A percentile compares a stretch with the other conserved stretches of the same genome.
These are phyloP conservation scores for Cadophora sp. DNA, from an alignment of 2,329 filamentous ascomycete species.

Conservation along the genomic window DNA sequence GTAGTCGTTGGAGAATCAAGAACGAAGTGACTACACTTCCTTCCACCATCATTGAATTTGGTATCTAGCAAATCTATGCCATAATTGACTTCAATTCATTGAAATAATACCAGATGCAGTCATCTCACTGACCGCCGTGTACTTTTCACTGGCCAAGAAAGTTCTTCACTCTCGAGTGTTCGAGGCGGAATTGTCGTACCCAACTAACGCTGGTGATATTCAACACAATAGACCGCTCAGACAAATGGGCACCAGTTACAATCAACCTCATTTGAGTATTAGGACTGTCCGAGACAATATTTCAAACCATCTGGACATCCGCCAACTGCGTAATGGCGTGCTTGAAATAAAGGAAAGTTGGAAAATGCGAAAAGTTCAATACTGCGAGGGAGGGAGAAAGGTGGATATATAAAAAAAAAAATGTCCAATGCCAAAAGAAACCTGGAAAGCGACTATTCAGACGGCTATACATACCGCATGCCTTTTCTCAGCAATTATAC, in stretches of 20 bases:
- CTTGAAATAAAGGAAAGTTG: not conserved
- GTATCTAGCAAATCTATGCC: too few relatives aligned
- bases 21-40: too few relatives aligned
- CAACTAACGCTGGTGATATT: too few relatives aligned
- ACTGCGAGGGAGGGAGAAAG: not conserved
- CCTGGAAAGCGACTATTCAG: not conserved
- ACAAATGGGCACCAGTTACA: not conserved
- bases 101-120: too few relatives aligned
- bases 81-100: too few relatives aligned
- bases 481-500: constrained; percentile 73
- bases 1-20: too few relatives aligned
- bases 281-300: too few relatives aligned
- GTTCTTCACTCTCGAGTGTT: too few relatives aligned
- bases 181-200: too few relatives aligned
- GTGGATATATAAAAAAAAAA: not conserved
- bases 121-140: too few relatives aligned
- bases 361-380: not conserved
- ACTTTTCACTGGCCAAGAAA: too few relatives aligned
- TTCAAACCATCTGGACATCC: not conserved
- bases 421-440: not conserved
- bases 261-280: not conserved
- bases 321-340: not conserved
- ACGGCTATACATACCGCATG: constrained; percentile 60
- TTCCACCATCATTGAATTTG: too few relatives aligned
- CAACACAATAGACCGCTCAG: not conserved